phyloP scores from a whole-genome alignment of 768 basidiomycete species.

The Trametopsis cervina region DNA sequence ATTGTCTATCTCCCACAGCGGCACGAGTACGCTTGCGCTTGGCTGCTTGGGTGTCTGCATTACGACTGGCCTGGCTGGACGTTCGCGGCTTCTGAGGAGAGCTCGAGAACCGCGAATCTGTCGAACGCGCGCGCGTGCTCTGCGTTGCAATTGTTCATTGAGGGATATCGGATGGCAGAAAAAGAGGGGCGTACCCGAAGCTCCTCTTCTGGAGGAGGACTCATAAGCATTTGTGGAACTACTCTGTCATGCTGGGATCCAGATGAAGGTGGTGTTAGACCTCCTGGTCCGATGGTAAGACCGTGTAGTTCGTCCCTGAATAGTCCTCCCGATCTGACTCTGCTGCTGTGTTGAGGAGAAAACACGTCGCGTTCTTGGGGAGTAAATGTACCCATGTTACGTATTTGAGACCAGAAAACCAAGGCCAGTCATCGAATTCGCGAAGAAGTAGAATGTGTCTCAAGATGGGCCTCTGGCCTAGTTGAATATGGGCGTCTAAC shows the following conservation, averaged over 20 bases:
- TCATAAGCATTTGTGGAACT: slow-evolving; percentile 34
- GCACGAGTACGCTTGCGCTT: slow-evolving; percentile 8
- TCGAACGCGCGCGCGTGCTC: background rate
- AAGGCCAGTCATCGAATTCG: background rate
- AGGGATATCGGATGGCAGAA: no score
- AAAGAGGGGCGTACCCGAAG: slow-evolving; percentile 29
- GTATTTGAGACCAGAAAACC: background rate
- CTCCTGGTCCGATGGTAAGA: slow-evolving; percentile 5
- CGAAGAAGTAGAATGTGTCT: background rate
- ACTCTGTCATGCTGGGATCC: background rate
- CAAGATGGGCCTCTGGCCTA: no score
- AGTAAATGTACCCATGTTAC: background rate
- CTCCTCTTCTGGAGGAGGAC: slow-evolving; percentile 58
- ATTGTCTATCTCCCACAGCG: background rate
- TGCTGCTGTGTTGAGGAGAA: background rate
- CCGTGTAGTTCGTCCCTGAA: background rate
- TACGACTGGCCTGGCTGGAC: background rate
- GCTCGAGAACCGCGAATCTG: background rate
- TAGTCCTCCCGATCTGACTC: no score
- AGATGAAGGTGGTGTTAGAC: background rate
- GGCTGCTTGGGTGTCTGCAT: background rate
- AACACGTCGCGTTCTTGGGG: background rate
- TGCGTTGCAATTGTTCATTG: no score
- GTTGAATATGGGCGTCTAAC: background rate
- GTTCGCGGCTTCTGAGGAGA: background rate